These are phyloP conservation scores for Nakazawaea sp. DNA, from an alignment of 805 yeast genomes.

Conservation along the genomic window DNA sequence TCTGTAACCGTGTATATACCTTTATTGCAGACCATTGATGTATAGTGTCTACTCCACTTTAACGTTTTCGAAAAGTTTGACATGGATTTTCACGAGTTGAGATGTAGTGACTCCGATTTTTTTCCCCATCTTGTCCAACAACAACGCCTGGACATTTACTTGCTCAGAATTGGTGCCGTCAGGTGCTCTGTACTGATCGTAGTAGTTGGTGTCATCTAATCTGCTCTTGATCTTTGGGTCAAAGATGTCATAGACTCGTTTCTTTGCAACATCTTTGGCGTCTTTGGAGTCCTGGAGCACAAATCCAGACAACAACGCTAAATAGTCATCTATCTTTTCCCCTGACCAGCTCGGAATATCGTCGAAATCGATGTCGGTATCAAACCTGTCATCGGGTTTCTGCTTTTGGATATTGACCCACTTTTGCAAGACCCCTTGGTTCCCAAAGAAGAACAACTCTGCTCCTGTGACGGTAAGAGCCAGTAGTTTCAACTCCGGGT, in stretches of 20 bases:
- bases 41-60: no score
- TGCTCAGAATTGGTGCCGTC: no score
- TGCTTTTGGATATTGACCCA: constrained; percentile 27
- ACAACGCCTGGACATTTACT: no score
- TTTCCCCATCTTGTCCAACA: no score
- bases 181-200: not conserved
- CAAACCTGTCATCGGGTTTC: constrained; percentile 16
- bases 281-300: constrained; percentile 19
- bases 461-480: not conserved
- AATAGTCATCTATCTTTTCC: constrained; percentile 36
- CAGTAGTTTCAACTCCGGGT: constrained; percentile 10
- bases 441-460: not conserved
- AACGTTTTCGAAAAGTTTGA: no score
- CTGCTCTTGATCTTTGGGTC: constrained; percentile 5
- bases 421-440: constrained; percentile 16
- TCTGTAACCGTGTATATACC: constrained; percentile 4
- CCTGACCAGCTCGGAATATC: constrained; percentile 42
- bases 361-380: constrained; percentile 20
- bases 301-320: constrained; percentile 41
- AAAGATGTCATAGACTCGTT: constrained; percentile 19
- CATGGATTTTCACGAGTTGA: not conserved
- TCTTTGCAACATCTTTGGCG: constrained; percentile 12
- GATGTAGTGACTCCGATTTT: not conserved
- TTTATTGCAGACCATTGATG: not conserved
- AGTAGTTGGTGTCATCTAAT: not conserved